phyloP scores from a whole-genome alignment of 2,329 filamentous ascomycete species.

The Ophiocordyceps camponoti-rufipedis region DNA sequence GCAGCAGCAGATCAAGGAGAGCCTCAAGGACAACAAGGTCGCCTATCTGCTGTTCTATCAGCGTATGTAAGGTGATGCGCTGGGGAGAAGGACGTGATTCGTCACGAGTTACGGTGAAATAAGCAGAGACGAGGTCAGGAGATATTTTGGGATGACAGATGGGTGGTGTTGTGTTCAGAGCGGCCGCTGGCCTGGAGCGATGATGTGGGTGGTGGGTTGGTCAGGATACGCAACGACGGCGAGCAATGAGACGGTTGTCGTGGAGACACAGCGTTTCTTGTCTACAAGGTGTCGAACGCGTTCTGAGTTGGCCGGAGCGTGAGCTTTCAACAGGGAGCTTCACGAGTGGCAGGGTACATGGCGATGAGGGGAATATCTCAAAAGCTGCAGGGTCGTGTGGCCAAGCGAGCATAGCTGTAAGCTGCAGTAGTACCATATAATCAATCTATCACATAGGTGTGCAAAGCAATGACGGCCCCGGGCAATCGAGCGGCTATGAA shows the following conservation, averaged over 20 bases:
- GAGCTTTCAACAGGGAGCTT: background rate
- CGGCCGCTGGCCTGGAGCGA: background rate
- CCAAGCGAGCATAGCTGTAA: background rate
- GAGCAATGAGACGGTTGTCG: conserved; percentile 6
- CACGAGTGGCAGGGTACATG: background rate
- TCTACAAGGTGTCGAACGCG: conserved; percentile 6
- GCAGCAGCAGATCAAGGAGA: conserved; percentile 36
- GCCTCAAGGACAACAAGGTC: conserved; percentile 82
- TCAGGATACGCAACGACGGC: background rate
- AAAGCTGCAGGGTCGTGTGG: background rate
- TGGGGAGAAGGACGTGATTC: background rate
- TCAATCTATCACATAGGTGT: background rate
- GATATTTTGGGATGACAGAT: background rate
- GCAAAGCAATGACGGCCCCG: too few species aligned
- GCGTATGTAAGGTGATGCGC: conserved; percentile 31
- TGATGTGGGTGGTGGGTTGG: background rate
- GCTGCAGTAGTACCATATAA: background rate
- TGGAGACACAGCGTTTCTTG: conserved; percentile 7
- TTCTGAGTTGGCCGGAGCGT: conserved; percentile 1
- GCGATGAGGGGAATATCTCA: background rate
- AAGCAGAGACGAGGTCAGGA: background rate
- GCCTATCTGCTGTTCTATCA: conserved; percentile 96
- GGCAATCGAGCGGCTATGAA: background rate
- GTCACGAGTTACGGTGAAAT: background rate
- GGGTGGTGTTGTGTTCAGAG: background rate